These are phyloP conservation scores for Salvia miltiorrhiza DNA, from an alignment of 257 asterid genomes.

Conservation along the genomic window DNA sequence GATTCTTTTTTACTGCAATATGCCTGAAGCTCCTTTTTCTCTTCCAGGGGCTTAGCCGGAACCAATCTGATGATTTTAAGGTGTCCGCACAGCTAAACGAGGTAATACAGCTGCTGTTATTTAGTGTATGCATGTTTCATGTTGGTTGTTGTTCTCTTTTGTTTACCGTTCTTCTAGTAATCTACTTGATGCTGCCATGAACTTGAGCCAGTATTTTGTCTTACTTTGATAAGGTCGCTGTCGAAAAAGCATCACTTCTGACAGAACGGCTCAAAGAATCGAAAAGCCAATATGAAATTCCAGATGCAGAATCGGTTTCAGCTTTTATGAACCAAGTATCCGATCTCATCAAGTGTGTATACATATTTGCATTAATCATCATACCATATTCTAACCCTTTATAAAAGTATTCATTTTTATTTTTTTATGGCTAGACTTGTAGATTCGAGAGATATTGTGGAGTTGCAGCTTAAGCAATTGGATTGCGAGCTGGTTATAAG, in stretches of 20 bases:
- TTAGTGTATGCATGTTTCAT: background rate
- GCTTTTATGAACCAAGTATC: conserved; percentile 51
- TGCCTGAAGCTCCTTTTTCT: conserved; percentile 2
- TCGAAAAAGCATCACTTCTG: conserved; percentile 30
- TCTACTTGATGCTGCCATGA: conserved; percentile 20
- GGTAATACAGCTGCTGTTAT: conserved; percentile 24
- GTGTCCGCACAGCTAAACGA: conserved; percentile 43
- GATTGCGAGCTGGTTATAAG: conserved; percentile 50
- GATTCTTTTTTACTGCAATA: background rate
- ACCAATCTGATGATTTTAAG: conserved; percentile 35
- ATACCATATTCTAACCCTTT: background rate
- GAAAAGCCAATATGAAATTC: conserved; percentile 29
- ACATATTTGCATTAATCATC: conserved; percentile 4
- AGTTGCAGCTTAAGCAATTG: conserved; percentile 57
- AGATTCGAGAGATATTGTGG: conserved; percentile 54
- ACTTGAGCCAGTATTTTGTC: conserved; percentile 6
- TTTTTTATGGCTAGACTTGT: conserved; percentile 41
- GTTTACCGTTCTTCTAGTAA: background rate
- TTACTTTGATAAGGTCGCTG: conserved; percentile 29
- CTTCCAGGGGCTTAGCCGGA: conserved; percentile 29
- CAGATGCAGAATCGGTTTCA: conserved; percentile 45
- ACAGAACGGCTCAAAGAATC: conserved; percentile 19
- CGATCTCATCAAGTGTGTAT: conserved; percentile 47
- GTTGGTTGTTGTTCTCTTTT: background rate
- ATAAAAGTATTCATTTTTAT: background rate